Evolutionary conservation across 805 yeast species (phyloP).

Genomic region (Starmerella sp.): DNA sequence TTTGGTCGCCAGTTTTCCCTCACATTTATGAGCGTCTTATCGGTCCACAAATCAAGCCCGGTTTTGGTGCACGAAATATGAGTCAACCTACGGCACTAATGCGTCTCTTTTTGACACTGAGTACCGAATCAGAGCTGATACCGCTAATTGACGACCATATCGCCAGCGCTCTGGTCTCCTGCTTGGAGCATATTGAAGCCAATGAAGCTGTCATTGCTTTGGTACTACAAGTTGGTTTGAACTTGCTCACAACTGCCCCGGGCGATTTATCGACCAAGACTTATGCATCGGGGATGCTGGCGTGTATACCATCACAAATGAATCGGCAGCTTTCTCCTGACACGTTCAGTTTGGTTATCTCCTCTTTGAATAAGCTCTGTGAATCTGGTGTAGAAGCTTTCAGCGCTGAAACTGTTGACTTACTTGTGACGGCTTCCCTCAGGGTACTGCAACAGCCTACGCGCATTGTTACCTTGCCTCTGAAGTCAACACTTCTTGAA

Average conservation of each 20-base stretch:
- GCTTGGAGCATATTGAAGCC: constrained; percentile 44
- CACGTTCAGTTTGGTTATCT: constrained; percentile 11
- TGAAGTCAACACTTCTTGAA: constrained; percentile 46
- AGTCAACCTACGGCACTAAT: constrained; percentile 75
- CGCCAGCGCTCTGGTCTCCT: constrained; percentile 42
- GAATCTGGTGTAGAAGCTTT: constrained; percentile 49
- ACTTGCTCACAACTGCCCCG: constrained; percentile 12
- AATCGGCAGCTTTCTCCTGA: constrained; percentile 13
- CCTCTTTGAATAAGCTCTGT: constrained; percentile 31
- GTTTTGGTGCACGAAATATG: constrained; percentile 64
- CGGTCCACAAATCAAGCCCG: constrained; percentile 45
- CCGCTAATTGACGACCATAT: constrained; percentile 47
- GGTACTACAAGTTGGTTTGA: constrained; percentile 39
- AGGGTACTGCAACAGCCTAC: constrained; percentile 50
- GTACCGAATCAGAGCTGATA: constrained; percentile 39
- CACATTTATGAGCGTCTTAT: constrained; percentile 45
- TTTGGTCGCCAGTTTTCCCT: constrained; percentile 46
- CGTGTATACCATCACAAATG: constrained; percentile 11
- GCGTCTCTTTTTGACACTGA: constrained; percentile 52
- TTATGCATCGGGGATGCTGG: neutral
- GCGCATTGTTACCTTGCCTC: constrained; percentile 39
- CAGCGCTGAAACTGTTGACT: constrained; percentile 41
- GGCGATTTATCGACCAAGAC: neutral
- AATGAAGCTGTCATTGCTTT: constrained; percentile 58
- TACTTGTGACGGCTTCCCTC: constrained; percentile 47